Evolutionary conservation across 768 basidiomycete species (phyloP), one percentile per base, ranked within the genome.

Genomic region (Jaapia argillacea): DNA sequence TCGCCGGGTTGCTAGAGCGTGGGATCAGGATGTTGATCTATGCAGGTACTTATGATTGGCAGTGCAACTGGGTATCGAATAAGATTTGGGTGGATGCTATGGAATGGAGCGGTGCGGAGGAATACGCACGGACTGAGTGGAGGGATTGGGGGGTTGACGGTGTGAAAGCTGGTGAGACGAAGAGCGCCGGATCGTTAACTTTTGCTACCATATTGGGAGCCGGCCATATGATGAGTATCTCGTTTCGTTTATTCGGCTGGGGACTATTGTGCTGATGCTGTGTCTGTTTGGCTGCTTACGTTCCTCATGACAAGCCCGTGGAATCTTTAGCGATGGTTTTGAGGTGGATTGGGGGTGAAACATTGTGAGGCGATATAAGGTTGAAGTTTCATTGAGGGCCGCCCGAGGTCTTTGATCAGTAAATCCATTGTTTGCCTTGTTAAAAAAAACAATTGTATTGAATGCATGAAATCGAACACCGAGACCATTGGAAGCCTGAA

Each of bases 31-130:
- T 86, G 26, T 69, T 90, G 33, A 78, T 83, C 38, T 86, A 86
- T 49, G 79, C 79, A 1, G 83, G 83, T 16, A 81, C 76, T 36
- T 81, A 79, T 49, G 81, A 85, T 53, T 85, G 81, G 81, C 81
- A 81, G 48, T 87, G 84, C 55, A 85, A 86, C 55, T 84, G 77
- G 75, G 62, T 85, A 23, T 79, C 81, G 13, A 90, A 89, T 60
- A 75, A 75, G 53, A 66, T 76, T 33, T 89, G 87, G 87, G 74
- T 81, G 5, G 73, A 85, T 40, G 65, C 71, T 46, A 65, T 91
- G 41, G 73, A 81, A 42, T 89, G 88, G 88, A 74, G 71, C 37
- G 82, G 82, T 2, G 60, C 68, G 38, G 65, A 66, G 31, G 70
- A 53, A 4, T 88, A 80, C 58, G 58, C 56, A 2, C 54, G 50